phyloP scores from a whole-genome alignment of 176 grass and related monocot genomes.

The Bothriochloa decipiens region DNA sequence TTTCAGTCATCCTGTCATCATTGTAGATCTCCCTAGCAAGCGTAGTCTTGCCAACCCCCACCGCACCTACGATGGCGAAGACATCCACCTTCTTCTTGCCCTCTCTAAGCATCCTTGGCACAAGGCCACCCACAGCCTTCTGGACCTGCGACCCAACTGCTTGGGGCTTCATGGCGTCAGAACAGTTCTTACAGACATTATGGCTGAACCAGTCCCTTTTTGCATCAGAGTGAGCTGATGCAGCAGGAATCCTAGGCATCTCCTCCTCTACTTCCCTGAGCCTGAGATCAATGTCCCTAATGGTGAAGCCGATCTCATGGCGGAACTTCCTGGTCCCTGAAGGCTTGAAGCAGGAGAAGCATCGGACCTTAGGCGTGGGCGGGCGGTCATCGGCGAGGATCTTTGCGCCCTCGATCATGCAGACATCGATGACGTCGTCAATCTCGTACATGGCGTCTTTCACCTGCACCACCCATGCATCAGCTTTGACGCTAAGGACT shows the following conservation, averaged over 20 bases:
- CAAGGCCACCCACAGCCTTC: slow-evolving; percentile 45
- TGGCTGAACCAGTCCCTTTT: slow-evolving; percentile 5
- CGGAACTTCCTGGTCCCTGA: slow-evolving; percentile 31
- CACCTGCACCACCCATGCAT: slow-evolving; percentile 58
- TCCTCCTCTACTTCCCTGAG: slow-evolving; percentile 60
- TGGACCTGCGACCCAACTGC: slow-evolving; percentile 58
- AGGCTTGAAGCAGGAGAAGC: slow-evolving; percentile 62
- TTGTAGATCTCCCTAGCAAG: slow-evolving; percentile 70
- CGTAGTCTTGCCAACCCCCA: slow-evolving; percentile 77
- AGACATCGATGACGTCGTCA: slow-evolving; percentile 71
- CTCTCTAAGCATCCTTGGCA: slow-evolving; percentile 61
- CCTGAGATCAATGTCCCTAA: slow-evolving; percentile 57
- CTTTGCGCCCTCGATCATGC: slow-evolving; percentile 58
- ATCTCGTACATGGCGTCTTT: slow-evolving; percentile 75
- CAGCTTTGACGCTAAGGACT: slow-evolving; percentile 26
- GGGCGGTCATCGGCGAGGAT: slow-evolving; percentile 49
- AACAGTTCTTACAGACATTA: neutral
- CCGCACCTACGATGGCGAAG: slow-evolving; percentile 63
- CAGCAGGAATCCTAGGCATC: slow-evolving; percentile 42
- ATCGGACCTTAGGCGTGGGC: slow-evolving; percentile 38
- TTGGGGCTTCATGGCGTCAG: neutral
- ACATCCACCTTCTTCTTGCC: slow-evolving; percentile 73
- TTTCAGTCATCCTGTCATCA: slow-evolving; percentile 54
- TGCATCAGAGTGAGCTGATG: neutral
- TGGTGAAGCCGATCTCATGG: slow-evolving; percentile 61